Conservation (phyloP, 495 filamentous ascomycete species). For the Pseudevernia furfuracea region DNA sequence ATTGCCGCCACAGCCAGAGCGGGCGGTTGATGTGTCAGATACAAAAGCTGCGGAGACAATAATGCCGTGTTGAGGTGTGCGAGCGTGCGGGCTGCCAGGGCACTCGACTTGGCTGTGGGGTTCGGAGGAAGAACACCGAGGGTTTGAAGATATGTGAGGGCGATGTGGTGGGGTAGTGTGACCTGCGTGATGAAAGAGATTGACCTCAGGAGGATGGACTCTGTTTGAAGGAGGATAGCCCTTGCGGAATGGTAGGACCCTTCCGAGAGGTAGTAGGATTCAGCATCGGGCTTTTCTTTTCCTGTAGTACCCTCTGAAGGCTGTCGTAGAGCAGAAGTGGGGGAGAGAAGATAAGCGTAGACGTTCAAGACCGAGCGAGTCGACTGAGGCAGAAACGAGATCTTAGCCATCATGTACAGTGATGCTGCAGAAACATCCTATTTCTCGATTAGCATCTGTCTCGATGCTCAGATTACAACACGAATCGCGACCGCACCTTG, state of each 20-base stretch:
- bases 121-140: conserved; percentile 50
- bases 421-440: conserved; percentile 76
- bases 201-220: conserved; percentile 65
- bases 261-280: conserved; percentile 68
- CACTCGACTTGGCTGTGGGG: conserved; percentile 31
- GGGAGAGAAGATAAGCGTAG: conserved; percentile 71
- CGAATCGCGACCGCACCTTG: conserved; percentile 35
- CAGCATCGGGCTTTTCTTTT: conserved; percentile 37
- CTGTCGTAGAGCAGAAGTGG: conserved; percentile 44
- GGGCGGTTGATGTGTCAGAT: conserved; percentile 84
- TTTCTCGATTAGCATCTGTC: not conserved
- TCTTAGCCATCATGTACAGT: conserved; percentile 77
- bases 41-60: conserved; percentile 80
- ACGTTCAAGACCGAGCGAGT: conserved; percentile 76
- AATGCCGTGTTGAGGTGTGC: conserved; percentile 76
- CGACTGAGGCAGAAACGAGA: conserved; percentile 66
- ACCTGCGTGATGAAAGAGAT: conserved; percentile 79
- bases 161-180: conserved; percentile 76
- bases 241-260: conserved; percentile 56
- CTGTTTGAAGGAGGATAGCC: conserved; percentile 55
- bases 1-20: conserved; percentile 79
- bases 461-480: not conserved
- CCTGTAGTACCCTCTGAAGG: conserved; percentile 28
- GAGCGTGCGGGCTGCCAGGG: conserved; percentile 55
- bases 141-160: conserved; percentile 86